Evolutionary conservation across 441 rosid genomes (phyloP).

Genomic region (Aquilaria agallochum): DNA sequence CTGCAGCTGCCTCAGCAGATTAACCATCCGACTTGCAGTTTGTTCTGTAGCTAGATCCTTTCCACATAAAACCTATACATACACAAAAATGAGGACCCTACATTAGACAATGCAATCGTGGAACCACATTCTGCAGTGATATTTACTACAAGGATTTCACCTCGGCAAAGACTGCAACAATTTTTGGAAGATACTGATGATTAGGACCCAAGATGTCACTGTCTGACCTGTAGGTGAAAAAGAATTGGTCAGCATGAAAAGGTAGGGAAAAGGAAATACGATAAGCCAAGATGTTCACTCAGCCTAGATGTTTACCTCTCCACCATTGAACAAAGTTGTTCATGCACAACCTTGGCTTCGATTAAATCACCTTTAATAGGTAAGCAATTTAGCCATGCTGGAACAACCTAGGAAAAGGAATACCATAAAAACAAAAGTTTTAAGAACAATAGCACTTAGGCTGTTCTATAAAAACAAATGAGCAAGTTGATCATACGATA

Average conservation of each 20-base stretch:
- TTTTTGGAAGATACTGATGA: slow-evolving; percentile 87
- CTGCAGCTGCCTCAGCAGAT: slow-evolving; percentile 79
- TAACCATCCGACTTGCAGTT: slow-evolving; percentile 76
- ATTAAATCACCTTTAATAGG: slow-evolving; percentile 90
- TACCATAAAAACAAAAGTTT: not conserved
- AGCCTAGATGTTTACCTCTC: slow-evolving; percentile 55
- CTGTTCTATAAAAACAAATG: no score
- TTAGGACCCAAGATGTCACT: slow-evolving; percentile 80
- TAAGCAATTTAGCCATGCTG: slow-evolving; percentile 98
- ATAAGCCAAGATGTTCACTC: not conserved
- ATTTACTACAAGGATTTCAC: slow-evolving; percentile 20
- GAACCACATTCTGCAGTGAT: not conserved
- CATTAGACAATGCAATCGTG: not conserved
- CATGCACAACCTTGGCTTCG: slow-evolving; percentile 98
- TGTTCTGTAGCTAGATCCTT: slow-evolving; percentile 86
- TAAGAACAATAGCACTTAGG: no score
- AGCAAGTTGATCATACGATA: no score
- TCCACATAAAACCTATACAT: slow-evolving; percentile 67
- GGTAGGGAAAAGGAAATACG: not conserved
- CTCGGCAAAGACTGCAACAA: slow-evolving; percentile 91
- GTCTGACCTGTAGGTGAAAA: slow-evolving; percentile 67
- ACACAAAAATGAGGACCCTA: slow-evolving; percentile 3
- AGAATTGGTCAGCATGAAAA: slow-evolving; percentile 7
- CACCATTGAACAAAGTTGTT: slow-evolving; percentile 94
- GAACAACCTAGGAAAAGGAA: slow-evolving; percentile 59